These are phyloP conservation scores for Ceratobasidium sp. DNA, from an alignment of 1,284 basidiomycete species.

Conservation along the genomic window DNA sequence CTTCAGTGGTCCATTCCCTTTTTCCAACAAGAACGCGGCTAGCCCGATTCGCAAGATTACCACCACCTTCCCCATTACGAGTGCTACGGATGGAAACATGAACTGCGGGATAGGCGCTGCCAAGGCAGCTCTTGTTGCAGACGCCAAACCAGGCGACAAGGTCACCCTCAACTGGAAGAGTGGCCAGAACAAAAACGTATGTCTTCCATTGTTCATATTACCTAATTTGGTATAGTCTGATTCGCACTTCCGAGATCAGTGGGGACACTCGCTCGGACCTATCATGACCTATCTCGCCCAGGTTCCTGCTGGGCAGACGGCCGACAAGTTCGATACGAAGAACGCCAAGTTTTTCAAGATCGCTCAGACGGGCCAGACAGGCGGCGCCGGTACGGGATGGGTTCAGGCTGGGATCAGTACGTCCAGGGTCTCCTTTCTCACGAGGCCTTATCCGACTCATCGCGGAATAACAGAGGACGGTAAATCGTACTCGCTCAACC, in stretches of 20 bases:
- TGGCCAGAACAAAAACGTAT: constrained; percentile 32
- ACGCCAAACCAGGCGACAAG: constrained; percentile 68
- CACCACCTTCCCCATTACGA: constrained; percentile 67
- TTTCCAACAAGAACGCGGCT: constrained; percentile 49
- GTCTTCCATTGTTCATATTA: not conserved
- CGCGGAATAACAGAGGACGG: constrained; percentile 50
- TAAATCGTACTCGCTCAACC: constrained; percentile 55
- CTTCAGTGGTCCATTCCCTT: constrained; percentile 59
- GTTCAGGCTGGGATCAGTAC: constrained; percentile 54
- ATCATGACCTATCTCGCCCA: constrained; percentile 73
- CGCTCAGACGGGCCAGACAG: constrained; percentile 54
- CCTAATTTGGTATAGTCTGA: not conserved
- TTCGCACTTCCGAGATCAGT: constrained; percentile 50
- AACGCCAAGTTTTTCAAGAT: constrained; percentile 77
- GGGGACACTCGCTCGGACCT: constrained; percentile 75
- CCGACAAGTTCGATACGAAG: constrained; percentile 61
- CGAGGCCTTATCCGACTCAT: too few relatives aligned
- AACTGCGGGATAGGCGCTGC: constrained; percentile 68
- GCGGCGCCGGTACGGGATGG: constrained; percentile 49
- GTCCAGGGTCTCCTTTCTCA: constrained; percentile 18
- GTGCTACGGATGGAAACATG: constrained; percentile 62
- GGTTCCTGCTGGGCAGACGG: constrained; percentile 58
- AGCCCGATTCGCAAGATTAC: constrained; percentile 69
- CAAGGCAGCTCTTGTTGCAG: constrained; percentile 60
- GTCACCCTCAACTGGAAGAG: constrained; percentile 56